Conservation (phyloP, 345 rosid genomes). For the Turritis glabra region DNA sequence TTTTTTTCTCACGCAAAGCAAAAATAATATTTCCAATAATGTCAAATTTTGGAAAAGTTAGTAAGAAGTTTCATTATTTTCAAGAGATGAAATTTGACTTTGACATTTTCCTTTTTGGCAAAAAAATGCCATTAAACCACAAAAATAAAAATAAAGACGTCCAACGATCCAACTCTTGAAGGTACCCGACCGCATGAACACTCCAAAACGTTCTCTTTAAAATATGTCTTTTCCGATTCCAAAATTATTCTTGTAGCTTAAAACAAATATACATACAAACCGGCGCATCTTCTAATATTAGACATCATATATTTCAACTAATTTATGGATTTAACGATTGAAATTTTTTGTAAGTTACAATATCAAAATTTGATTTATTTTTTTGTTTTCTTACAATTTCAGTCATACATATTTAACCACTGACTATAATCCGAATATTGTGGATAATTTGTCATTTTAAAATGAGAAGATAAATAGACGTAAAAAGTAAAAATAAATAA, state of each 20-base stretch:
- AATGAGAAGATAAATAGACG: neutral
- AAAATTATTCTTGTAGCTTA: neutral
- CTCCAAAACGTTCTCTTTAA: slow-evolving; percentile 21
- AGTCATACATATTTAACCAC: no score
- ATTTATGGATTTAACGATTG: no score
- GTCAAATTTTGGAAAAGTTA: neutral
- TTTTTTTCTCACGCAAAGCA: neutral
- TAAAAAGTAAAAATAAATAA: neutral
- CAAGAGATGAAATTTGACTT: slow-evolving; percentile 21
- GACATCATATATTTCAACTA: neutral
- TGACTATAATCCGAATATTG: no score
- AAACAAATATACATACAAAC: neutral
- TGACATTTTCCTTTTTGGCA: slow-evolving; percentile 18
- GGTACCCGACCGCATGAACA: no score
- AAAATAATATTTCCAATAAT: neutral
- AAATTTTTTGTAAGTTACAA: no score
- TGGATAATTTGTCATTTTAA: no score
- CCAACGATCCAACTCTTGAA: no score
- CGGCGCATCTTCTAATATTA: neutral
- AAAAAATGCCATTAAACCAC: neutral
- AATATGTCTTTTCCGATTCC: slow-evolving; percentile 9
- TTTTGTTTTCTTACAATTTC: no score
- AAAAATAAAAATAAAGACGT: neutral
- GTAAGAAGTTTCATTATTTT: slow-evolving; percentile 7
- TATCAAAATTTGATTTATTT: no score